Percentiles rank a stretch among this genome's conserved stretches.
Evolutionary conservation across 2,329 filamentous ascomycete species (phyloP).

Genomic region (Neofusicoccum sp.): DNA sequence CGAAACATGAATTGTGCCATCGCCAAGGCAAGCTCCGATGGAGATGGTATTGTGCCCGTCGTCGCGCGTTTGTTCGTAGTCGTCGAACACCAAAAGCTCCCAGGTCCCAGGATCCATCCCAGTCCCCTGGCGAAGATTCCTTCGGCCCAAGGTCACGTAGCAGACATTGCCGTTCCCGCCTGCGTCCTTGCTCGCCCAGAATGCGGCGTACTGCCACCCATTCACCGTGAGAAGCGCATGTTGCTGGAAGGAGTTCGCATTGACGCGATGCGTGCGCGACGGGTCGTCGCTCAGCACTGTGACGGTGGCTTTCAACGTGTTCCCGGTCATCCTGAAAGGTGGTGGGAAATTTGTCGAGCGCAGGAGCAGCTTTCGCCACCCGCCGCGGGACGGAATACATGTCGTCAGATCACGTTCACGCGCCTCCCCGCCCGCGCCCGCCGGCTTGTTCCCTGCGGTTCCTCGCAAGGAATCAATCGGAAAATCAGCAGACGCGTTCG

Average conservation of each 20-base stretch:
- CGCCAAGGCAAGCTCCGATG: conserved; percentile 52
- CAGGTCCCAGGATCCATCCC: conserved; percentile 33
- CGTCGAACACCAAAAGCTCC: conserved; percentile 52
- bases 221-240: conserved; percentile 51
- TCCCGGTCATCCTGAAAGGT: background rate
- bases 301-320: background rate
- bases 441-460: background rate
- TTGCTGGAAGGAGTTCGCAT: conserved; percentile 55
- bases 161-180: conserved; percentile 37
- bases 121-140: conserved; percentile 42
- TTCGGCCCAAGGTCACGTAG: conserved; percentile 50
- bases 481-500: conserved; percentile 8
- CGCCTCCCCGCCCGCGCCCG: background rate
- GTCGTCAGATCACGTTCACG: background rate
- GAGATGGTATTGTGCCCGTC: conserved; percentile 59
- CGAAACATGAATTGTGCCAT: conserved; percentile 57
- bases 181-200: conserved; percentile 40
- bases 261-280: conserved; percentile 43
- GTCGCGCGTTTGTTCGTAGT: conserved; percentile 54
- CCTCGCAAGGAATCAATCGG: background rate
- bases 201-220: conserved; percentile 54
- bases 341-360: background rate
- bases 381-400: background rate
- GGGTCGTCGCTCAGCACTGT: conserved; percentile 28
- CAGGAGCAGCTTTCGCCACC: background rate